Base-by-base conservation (phyloP, 208 protist genomes). In the Angomonas ambiguus region DNA sequence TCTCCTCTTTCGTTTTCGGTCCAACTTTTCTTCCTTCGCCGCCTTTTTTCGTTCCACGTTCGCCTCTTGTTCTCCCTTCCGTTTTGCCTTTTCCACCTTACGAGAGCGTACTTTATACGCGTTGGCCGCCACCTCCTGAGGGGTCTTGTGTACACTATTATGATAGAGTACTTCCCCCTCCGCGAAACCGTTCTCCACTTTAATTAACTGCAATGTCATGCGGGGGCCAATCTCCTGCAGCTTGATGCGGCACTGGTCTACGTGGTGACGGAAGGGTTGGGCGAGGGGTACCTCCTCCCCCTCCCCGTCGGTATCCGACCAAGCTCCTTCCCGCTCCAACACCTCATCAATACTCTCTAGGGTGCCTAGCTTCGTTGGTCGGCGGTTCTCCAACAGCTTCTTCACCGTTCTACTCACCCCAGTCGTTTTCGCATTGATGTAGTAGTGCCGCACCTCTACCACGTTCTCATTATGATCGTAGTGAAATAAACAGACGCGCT, bases 221-320 rank as follows among this genome's bases (percentile, higher is more conserved):
- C 92, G 87, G 0, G 92, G 92, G 0, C 92, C 92, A 51, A 97
- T 94, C 78, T 97, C 89, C 62, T 88, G 80, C 33, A 97, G 83
- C 65, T 97, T 95, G 56, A 97, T 87, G 66, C 88, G 88, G 77
- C 88, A 95, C 82, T 94, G 85, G 32, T 89, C 87, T 41, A 77
- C 74, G 72, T 95, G 87, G 62, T 94, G 83, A 28, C 89, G 85
- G 70, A 95, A 95, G 10, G 87, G 90, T 71, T 89, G 80, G 10
- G 75, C 82, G 10, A 97, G 80, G 22, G 86, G 82, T 45, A 97
- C 89, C 67, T 95, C 92, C 74, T 95, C 89, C 1, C 92, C 89
- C 67, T 97, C 92, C 24, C 89, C 92, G 55, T 97, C 92, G 0
- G 92, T 95, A 78, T 95, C 89, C 11, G 86, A 94, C 84, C 85